A percentile compares a stretch with the other conserved stretches of the same genome.
Evolutionary conservation across 164 flowering plant species (phyloP).

Genomic region (Buxus sempervirens): DNA sequence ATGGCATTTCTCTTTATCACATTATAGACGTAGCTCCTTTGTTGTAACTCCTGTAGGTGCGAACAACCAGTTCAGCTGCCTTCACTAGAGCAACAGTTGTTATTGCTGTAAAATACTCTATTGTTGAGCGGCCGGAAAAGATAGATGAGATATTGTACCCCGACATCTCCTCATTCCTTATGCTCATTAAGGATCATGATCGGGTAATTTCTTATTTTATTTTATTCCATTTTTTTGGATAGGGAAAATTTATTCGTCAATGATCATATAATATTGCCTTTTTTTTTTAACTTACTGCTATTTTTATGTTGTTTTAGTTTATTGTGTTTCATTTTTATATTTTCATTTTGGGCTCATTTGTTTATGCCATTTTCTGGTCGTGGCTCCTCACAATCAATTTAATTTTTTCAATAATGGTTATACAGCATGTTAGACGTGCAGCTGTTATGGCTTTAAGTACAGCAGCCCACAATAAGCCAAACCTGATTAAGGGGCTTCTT

Average conservation of each 20-base stretch:
- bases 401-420: conserved; percentile 13
- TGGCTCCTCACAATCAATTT: background rate
- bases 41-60: conserved; percentile 38
- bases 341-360: background rate
- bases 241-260: background rate
- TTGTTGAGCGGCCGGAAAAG: conserved; percentile 95
- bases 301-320: background rate
- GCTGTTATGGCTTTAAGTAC: conserved; percentile 96
- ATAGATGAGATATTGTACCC: conserved; percentile 85
- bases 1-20: background rate
- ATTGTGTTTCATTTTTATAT: background rate
- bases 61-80: conserved; percentile 78
- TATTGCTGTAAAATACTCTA: conserved; percentile 89
- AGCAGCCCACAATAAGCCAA: conserved; percentile 98
- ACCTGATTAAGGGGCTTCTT: conserved; percentile 85
- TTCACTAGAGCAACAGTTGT: conserved; percentile 97
- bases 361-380: conserved; percentile 1
- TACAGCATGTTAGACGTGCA: conserved; percentile 99
- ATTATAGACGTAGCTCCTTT: background rate
- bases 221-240: background rate
- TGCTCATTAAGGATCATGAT: conserved; percentile 92
- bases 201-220: conserved; percentile 54
- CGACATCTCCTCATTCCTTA: conserved; percentile 86
- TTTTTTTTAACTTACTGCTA: background rate
- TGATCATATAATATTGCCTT: background rate